Base-by-base conservation (phyloP, 169 alveolate genomes). In the Theileria parva region DNA sequence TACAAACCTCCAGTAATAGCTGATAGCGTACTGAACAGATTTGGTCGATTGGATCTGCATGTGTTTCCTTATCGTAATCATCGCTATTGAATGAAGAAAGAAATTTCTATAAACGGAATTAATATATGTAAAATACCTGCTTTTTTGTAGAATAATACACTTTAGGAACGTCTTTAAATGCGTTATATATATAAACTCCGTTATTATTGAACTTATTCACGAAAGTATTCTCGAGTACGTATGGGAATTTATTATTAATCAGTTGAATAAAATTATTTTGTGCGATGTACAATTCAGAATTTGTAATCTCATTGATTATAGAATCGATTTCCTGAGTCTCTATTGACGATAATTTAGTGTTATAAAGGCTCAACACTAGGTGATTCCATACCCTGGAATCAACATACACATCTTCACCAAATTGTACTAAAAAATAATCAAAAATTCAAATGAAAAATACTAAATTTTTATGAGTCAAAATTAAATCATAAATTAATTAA, bases 1-100 rank as follows among this genome's bases (percentile, higher is more conserved):
- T 7, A 30, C 81, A 5, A 15, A 81, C 88, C 74, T 81, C 88
- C 19, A 74, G 28, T 30, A 72, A 70, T 61, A 89, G 81, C 39
- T 89, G 86, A 21, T 81, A 83, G 19, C 90, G 91, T 9, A 86
- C 77, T 60, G 81, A 77, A 27, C 88, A 55, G 48, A 86, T 81
- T 25, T 59, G 60, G 27, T 79, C 74, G 9, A 63, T 74, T 44
- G 68, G 74, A 53, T 85, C 74, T 64, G 64, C 77, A 25, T 72
- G 66, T 2, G 66, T 19, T 25, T 57, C 66, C 32, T 21, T 78
- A 7, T 79, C 66, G 12, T 72, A 65, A 44, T 59, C 84, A 0
- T 19, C 63, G 25, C 32, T 57, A 19, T 17, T 57, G 34, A 57
- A 57, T 25, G 66, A 57, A 19, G 66, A 57, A 2, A 65, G 71